Evolutionary conservation across 139 green algal genomes (phyloP), one percentile per base, ranked within the genome.

Genomic region (Penium margaritaceum): DNA sequence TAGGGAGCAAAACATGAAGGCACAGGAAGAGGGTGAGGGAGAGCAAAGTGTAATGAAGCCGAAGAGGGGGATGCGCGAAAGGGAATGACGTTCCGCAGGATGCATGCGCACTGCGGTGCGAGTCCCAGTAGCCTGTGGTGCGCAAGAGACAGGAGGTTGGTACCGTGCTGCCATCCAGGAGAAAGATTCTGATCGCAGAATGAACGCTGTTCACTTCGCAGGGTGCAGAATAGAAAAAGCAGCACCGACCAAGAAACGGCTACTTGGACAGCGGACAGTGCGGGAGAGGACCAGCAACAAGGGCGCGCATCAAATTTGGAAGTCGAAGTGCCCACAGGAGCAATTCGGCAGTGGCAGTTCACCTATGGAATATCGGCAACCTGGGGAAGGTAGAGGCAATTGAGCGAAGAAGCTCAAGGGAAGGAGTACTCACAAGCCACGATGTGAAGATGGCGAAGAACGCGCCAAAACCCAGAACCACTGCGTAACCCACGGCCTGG

Each of bases 401-500:
- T 32, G 12, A 21, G 30, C 35, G 9, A 64, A 12, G 19, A 6
- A 37, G 12, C 37, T 64, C 19, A 37, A 64, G 7, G 36, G 7
- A 6, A 64, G 36, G 12, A 37, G 36, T 41, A 73, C 30, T 37
- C 6, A 43, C 35, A 1, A 39, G 44, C 36, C 51, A 67, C 34
- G 29, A 53, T n/a, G 39, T 76, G 54, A 75, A 51, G 7, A 75
- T 27, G 7, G 67, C 39, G 61, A 71, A 37, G 69, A 41, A 67
- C n/a, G 36, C 36, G 67, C 44, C 67, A 47, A 69, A 69, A 32
- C 67, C 67, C 1, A 72, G 43, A 27, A 72, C 68, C 24, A 76
- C 62, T 4, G 19, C 68, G 15, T 76, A 76, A 6, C 68, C 60
- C 6, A 55, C 64, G 35, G 12, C 15, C 47, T 65, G 21, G 64